A percentile compares a stretch with the other conserved stretches of the same genome.
Evolutionary conservation across 129 eudicot species (phyloP).

Genomic region (Flaveria brownii): DNA sequence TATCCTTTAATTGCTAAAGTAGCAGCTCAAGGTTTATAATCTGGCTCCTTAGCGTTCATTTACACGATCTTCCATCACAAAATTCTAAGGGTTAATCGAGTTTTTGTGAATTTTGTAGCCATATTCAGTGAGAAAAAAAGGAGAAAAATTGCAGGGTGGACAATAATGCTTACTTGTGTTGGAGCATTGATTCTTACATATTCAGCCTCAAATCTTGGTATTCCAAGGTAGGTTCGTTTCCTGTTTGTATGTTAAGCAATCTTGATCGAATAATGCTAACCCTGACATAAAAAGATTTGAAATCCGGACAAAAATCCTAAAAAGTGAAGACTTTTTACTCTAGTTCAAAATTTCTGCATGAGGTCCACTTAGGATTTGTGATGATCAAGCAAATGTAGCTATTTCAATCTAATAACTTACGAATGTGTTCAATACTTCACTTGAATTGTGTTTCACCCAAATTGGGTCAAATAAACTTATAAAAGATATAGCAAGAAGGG

Average conservation of each 20-base stretch:
- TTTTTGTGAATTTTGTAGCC: conserved; percentile 40
- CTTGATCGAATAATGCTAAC: neutral
- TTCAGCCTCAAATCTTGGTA: conserved; percentile 70
- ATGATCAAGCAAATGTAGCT: conserved; percentile 3
- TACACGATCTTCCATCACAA: neutral
- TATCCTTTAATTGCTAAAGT: conserved; percentile 63
- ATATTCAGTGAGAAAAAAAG: conserved; percentile 53
- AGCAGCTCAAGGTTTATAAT: conserved; percentile 45
- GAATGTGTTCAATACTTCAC: neutral
- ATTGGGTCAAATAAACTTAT: neutral
- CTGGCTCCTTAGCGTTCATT: conserved; percentile 14
- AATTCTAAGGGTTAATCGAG: neutral
- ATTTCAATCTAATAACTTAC: neutral
- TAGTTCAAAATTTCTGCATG: neutral
- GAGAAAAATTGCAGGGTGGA: conserved; percentile 91
- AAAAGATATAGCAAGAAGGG: no score
- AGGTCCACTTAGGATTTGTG: neutral
- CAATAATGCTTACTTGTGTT: conserved; percentile 72
- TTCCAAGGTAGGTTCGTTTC: conserved; percentile 55
- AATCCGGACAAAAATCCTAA: neutral
- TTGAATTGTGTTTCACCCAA: neutral
- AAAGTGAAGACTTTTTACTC: neutral
- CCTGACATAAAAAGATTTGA: neutral
- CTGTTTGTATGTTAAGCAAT: conserved; percentile 13
- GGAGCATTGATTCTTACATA: conserved; percentile 77